Conservation (phyloP, 495 filamentous ascomycete genomes). For the Xylaria cubensis region DNA sequence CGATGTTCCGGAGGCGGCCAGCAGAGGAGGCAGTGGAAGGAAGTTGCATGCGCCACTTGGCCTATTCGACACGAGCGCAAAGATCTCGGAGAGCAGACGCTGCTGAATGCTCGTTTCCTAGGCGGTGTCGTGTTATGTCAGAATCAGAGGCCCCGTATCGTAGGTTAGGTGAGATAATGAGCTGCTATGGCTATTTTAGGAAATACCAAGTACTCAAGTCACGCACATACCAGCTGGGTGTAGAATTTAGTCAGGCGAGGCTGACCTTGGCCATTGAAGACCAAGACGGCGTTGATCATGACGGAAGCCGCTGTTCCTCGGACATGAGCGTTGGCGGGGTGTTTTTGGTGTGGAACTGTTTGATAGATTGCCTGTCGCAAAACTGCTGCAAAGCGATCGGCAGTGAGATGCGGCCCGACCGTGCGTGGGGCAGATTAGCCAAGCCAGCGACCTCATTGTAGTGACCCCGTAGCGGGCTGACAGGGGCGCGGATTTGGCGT, state of each 20-base stretch:
- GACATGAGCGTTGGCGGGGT: slow-evolving; percentile 12
- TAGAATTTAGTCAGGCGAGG: slow-evolving; percentile 98
- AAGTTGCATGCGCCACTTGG: slow-evolving; percentile 93
- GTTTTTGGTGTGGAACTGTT: not conserved
- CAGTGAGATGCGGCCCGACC: slow-evolving; percentile 17
- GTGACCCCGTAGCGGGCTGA: not conserved
- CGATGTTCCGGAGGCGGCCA: slow-evolving; percentile 54
- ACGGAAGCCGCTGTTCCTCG: slow-evolving; percentile 27
- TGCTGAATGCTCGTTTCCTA: slow-evolving; percentile 96
- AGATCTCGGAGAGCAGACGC: slow-evolving; percentile 95
- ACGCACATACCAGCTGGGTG: slow-evolving; percentile 80
- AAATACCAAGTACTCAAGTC: slow-evolving; percentile 5
- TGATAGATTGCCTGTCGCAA: slow-evolving; percentile 7
- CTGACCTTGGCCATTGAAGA: slow-evolving; percentile 98
- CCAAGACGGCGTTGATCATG: slow-evolving; percentile 99
- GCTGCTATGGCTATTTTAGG: not conserved
- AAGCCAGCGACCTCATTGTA: not conserved
- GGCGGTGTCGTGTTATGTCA: slow-evolving; percentile 29
- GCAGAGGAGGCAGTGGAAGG: slow-evolving; percentile 70
- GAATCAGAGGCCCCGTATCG: slow-evolving; percentile 12
- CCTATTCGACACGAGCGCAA: slow-evolving; percentile 91
- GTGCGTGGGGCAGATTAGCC: slow-evolving; percentile 9
- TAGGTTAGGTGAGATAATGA: slow-evolving; percentile 4
- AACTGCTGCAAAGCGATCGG: slow-evolving; percentile 9
- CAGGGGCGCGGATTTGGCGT: not conserved